phyloP scores from a whole-genome alignment of 139 green algal species.

The Edaphochlamys debaryana region DNA sequence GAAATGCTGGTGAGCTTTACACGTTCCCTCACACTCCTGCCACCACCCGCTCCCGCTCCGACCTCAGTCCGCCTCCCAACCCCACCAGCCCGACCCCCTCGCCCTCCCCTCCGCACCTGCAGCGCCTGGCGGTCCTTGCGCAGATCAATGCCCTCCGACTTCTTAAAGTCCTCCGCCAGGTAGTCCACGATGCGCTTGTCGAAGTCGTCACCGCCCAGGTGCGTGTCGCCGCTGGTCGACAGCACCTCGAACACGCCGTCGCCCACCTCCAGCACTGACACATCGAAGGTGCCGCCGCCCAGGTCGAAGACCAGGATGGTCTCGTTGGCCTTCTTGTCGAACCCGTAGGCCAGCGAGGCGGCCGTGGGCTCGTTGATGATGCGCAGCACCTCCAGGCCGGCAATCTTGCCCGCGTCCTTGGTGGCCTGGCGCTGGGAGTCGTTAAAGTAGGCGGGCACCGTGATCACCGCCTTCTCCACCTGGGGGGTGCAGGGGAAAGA shows the following conservation, averaged over 20 bases:
- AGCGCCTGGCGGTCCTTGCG: conserved; percentile 93
- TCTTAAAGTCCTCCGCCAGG: conserved; percentile 94
- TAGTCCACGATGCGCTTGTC: conserved; percentile 99
- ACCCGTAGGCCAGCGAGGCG: conserved; percentile 97
- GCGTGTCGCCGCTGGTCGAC: conserved; percentile 97
- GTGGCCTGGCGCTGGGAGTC: conserved; percentile 94
- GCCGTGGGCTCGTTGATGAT: conserved; percentile 99
- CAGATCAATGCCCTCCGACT: conserved; percentile 95
- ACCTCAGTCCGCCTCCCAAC: too few relatives aligned
- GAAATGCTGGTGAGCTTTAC: too few relatives aligned
- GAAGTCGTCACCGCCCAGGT: conserved; percentile 99
- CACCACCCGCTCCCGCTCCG: too few relatives aligned
- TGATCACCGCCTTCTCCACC: conserved; percentile 97
- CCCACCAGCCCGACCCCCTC: too few relatives aligned
- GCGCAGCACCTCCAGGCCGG: conserved; percentile 95
- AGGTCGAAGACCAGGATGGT: conserved; percentile 99
- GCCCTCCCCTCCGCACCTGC: too few relatives aligned
- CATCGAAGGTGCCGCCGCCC: conserved; percentile 99
- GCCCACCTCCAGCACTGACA: conserved; percentile 96
- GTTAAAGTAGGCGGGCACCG: conserved; percentile 99
- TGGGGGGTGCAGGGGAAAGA: too few relatives aligned
- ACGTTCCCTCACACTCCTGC: too few relatives aligned
- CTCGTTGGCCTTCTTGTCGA: conserved; percentile 98
- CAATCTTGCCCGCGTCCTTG: conserved; percentile 90
- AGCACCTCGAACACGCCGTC: conserved; percentile 99